Percentiles rank a stretch among this genome's conserved stretches.
phyloP scores from a whole-genome alignment of 108 stramenopile species.

The Fragilariopsis cylindrus region DNA sequence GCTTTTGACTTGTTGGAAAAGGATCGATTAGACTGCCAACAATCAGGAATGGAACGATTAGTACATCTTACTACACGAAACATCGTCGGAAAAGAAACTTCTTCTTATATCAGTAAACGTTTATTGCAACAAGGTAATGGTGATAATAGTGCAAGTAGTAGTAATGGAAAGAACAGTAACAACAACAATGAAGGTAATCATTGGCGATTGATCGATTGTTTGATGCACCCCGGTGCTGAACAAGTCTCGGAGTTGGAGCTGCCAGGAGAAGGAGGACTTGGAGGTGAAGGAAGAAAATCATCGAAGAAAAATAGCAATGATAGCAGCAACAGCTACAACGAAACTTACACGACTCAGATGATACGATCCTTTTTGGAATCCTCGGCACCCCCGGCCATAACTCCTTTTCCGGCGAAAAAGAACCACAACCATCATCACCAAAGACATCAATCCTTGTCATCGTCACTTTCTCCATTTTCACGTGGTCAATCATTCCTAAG shows the following conservation, averaged over 20 bases:
- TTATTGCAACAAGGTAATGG: slow-evolving; percentile 4
- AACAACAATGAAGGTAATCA: neutral
- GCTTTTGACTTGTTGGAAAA: slow-evolving; percentile 53
- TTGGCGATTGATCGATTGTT: neutral
- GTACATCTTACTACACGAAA: slow-evolving; percentile 56
- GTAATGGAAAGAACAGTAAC: neutral
- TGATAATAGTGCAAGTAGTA: neutral
- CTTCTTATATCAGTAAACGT: slow-evolving; percentile 22
- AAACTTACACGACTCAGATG: neutral
- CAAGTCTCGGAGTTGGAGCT: neutral
- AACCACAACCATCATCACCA: neutral
- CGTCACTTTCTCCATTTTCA: slow-evolving; percentile 3
- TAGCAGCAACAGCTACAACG: neutral
- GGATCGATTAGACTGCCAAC: slow-evolving; percentile 60
- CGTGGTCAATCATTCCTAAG: neutral
- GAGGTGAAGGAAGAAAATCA: neutral
- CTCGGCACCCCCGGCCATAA: neutral
- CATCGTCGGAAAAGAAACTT: slow-evolving; percentile 29
- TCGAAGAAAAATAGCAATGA: neutral
- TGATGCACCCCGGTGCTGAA: slow-evolving; percentile 9
- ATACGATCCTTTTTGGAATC: slow-evolving; percentile 2
- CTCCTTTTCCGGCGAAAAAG: neutral
- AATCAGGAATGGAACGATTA: slow-evolving; percentile 63
- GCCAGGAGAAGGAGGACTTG: neutral
- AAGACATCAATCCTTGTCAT: neutral